These are phyloP conservation scores for Saturnispora kantuleensis DNA, from an alignment of 805 yeast species.

Conservation along the genomic window DNA sequence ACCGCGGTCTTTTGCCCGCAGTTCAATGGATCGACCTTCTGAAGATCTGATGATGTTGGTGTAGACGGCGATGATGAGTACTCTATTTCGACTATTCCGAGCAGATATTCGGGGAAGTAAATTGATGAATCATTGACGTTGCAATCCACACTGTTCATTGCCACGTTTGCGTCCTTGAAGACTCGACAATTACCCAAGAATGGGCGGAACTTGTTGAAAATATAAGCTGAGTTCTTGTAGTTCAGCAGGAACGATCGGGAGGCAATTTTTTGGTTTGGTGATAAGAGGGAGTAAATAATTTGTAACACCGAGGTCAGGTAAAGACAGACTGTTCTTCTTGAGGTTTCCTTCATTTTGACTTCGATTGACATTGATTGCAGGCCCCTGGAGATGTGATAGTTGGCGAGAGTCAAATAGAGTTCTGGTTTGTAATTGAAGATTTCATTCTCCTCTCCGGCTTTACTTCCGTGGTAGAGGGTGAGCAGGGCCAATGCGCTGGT, in stretches of 20 bases:
- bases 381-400: slow-evolving; percentile 15
- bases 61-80: background rate
- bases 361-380: slow-evolving; percentile 11
- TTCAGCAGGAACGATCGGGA: slow-evolving; percentile 11
- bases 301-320: slow-evolving; percentile 10
- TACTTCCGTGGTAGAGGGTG: slow-evolving; percentile 11
- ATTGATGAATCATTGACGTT: slow-evolving; percentile 2
- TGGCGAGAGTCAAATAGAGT: slow-evolving; percentile 13
- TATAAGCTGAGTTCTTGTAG: slow-evolving; percentile 10
- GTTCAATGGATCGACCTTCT: background rate
- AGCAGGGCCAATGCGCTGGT: slow-evolving; percentile 10
- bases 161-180: slow-evolving; percentile 1
- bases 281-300: slow-evolving; percentile 9
- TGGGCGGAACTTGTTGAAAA: slow-evolving; percentile 4
- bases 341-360: slow-evolving; percentile 5
- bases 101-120: slow-evolving; percentile 14
- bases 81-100: slow-evolving; percentile 7
- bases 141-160: background rate
- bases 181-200: slow-evolving; percentile 4
- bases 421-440: slow-evolving; percentile 10
- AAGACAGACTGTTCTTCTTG: slow-evolving; percentile 6
- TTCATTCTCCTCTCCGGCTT: background rate
- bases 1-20: background rate
- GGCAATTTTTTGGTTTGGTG: slow-evolving; percentile 15
- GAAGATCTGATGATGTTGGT: background rate